Base-by-base conservation (phyloP, 805 yeast species). In the Pichia deserticola region DNA sequence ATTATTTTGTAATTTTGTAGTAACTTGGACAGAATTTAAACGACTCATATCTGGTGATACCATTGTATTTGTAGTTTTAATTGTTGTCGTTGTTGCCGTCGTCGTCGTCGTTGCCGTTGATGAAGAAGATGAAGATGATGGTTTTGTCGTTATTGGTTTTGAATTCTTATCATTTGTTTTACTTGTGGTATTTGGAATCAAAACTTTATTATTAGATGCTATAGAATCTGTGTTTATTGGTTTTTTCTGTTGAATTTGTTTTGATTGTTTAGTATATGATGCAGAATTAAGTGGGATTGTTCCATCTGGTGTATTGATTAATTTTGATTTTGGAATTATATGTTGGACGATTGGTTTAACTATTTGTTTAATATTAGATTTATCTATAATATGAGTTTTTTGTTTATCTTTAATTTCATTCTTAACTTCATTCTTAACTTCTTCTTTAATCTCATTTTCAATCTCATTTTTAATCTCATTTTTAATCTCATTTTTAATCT, bases 301-400 rank as follows among this genome's bases (percentile, higher is more conserved):
- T 9, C 50, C 50, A 25, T 37, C 35, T 27, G 50, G 47, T 13
- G 50, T 48, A 38, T 48, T 48, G 15, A 48, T 48, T 9, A 27
- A 32, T 34, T 42, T 48, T 10, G 50, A 43, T 38, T 42, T 48
- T 3, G 37, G 7, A n/a, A 20, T 20, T 20, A 30, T n/a, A 30
- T 15, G 34, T 9, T 41, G 44, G 8, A n/a, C 5, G 5, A 36
- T 7, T 25, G 13, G 7, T 41, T 41, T 41, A 4, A 7, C 7
- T 27, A 41, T 29, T 27, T 36, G 35, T 41, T 41, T 41, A 7
- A 15, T 36, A 9, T n/a, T 36, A 6, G 39, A 15, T n/a, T 15
- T 36, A 20, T 15, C 20, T 20, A 20, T 20, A 20, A 20, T 20
- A 20, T 20, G 20, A 20, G 20, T 20, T 20, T 20, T 20, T 3